A percentile compares a stretch with the other conserved stretches of the same genome.
These are phyloP conservation scores for Neospermospora avenae DNA, from an alignment of 2,329 filamentous ascomycete species.

Conservation along the genomic window DNA sequence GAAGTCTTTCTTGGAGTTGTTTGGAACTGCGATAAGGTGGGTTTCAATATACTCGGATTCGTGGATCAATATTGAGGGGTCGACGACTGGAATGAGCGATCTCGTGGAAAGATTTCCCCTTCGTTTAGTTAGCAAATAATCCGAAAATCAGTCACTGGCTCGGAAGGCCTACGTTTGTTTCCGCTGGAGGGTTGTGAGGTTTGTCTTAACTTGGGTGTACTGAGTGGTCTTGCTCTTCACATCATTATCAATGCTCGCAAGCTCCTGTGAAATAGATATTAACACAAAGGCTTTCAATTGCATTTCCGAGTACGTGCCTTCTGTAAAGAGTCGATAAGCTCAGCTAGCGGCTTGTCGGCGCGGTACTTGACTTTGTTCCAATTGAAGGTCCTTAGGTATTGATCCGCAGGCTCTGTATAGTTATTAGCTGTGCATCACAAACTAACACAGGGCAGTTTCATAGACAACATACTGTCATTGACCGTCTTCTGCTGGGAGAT, in stretches of 20 bases:
- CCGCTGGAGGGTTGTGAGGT: slow-evolving; percentile 74
- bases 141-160: not conserved
- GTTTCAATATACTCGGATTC: slow-evolving; percentile 97
- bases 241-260: slow-evolving; percentile 89
- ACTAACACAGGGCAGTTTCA: not conserved
- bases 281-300: not conserved
- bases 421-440: slow-evolving; percentile 12
- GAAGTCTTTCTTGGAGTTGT: slow-evolving; percentile 79
- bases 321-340: slow-evolving; percentile 82
- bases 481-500: slow-evolving; percentile 79
- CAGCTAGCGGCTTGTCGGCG: slow-evolving; percentile 82
- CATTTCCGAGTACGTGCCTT: slow-evolving; percentile 54
- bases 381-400: slow-evolving; percentile 82
- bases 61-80: slow-evolving; percentile 74
- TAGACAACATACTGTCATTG: slow-evolving; percentile 67
- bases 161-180: slow-evolving; percentile 69
- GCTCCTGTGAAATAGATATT: slow-evolving; percentile 56
- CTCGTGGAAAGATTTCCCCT: slow-evolving; percentile 93
- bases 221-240: slow-evolving; percentile 92
- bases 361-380: slow-evolving; percentile 99
- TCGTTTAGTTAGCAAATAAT: slow-evolving; percentile 20
- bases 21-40: slow-evolving; percentile 86
- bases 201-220: slow-evolving; percentile 89
- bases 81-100: slow-evolving; percentile 84
- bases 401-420: slow-evolving; percentile 80